Evolutionary conservation across 2,329 filamentous ascomycete species (phyloP), one percentile per base, ranked within the genome.

Genomic region (Chaetomiaceae sp.): DNA sequence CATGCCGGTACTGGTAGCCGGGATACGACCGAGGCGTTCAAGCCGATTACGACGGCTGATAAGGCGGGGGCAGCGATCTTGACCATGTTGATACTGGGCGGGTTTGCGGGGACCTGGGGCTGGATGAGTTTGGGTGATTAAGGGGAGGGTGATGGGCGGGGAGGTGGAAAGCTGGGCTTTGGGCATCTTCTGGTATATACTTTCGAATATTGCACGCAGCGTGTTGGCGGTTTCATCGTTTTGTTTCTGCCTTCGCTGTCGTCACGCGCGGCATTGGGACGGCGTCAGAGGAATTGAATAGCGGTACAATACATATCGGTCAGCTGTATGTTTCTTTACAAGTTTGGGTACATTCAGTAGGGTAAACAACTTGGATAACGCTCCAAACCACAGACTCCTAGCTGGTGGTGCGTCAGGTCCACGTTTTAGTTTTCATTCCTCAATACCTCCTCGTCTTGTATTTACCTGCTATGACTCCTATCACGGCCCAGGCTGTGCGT

Each of bases 51-150:
- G 1, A 65, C 64, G 1, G 74, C 65, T 5, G 78, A 80, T 59
- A 69, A 64, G 46, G 76, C 72, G 0, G 76, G 76, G 7, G 78
- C 78, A 0, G 75, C 71, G 3, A 72, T 80, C 47, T 14, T 79
- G 42, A 81, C 78, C 0, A 69, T 75, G 36, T 15, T 78, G n/a
- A 57, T 79, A 7, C 61, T 77, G n/a, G 69, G 71, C 0, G 65
- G 70, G 12, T 68, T 68, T 0, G 47, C 74, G 1, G 69, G 69
- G 17, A 69, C 70, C 3, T 78, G 76, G 65, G 65, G 70, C 17
- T 80, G 76, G 76, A 78, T 79, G 75, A 75, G 72, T 57, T 40
- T 61, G 34, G 61, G 56, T 9, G 59, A 61, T 34, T 64, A 51
- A 61, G 29, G 11, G 22, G 38, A 25, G 20, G 12, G 12, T 31